phyloP scores from a whole-genome alignment of 2,329 filamentous ascomycete species.

The Alternaria metachromatica region DNA sequence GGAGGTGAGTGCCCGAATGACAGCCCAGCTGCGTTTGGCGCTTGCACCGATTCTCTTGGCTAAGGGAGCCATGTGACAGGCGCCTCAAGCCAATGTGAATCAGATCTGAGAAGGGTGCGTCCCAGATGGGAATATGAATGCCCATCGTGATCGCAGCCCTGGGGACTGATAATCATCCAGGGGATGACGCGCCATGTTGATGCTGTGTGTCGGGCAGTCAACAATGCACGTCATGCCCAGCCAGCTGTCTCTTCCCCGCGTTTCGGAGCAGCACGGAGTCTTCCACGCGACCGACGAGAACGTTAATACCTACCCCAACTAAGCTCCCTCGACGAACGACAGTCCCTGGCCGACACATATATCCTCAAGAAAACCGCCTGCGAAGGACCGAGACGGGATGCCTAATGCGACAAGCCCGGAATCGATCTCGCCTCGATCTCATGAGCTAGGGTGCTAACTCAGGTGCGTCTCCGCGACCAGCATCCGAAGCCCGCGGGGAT shows the following conservation, averaged over 20 bases:
- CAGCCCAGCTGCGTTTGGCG: constrained; percentile 32
- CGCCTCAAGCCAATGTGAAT: constrained; percentile 21
- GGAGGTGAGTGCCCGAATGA: constrained; percentile 27
- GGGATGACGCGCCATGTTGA: constrained; percentile 17
- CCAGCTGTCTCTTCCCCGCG: constrained; percentile 10
- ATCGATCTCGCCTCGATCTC: neutral
- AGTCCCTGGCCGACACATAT: neutral
- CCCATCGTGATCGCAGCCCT: constrained; percentile 15
- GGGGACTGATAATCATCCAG: constrained; percentile 5
- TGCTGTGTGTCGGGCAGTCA: constrained; percentile 1
- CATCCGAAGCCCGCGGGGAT: constrained; percentile 29
- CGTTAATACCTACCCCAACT: neutral
- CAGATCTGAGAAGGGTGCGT: constrained; percentile 11
- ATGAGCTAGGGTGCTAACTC: neutral
- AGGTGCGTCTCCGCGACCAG: constrained; percentile 10
- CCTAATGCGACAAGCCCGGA: constrained; percentile 1
- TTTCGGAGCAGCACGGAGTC: constrained; percentile 4
- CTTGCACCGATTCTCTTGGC: constrained; percentile 38
- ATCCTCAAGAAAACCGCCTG: neutral
- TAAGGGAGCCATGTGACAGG: constrained; percentile 35
- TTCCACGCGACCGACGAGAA: constrained; percentile 3
- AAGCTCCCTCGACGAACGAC: neutral
- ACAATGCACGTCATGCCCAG: constrained; percentile 14
- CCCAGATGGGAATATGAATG: constrained; percentile 11
- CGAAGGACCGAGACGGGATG: neutral